Conservation (phyloP, 805 yeast genomes). For the Candida maltosa region DNA sequence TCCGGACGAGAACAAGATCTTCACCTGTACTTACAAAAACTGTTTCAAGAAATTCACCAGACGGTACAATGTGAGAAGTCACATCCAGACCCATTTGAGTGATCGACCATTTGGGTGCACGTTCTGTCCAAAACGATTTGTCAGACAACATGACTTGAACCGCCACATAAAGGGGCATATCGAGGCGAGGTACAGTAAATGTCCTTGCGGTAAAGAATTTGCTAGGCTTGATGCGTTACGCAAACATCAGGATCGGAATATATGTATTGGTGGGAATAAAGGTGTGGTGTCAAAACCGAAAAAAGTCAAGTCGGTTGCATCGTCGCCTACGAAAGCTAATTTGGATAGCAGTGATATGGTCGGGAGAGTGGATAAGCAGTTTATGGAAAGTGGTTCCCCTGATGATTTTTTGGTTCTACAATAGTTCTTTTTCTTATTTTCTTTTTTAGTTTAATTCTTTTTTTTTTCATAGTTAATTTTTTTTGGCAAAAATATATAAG, state of each 20-base stretch:
- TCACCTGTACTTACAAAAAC: slow-evolving; percentile 67
- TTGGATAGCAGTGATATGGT: not conserved
- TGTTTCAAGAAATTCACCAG: slow-evolving; percentile 86
- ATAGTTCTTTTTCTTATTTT: too few species aligned
- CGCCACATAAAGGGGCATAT: slow-evolving; percentile 87
- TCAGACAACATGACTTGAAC: slow-evolving; percentile 89
- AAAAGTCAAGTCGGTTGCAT: slow-evolving; percentile 6
- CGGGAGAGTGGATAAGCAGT: too few species aligned
- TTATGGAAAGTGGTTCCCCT: too few species aligned
- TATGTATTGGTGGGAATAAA: slow-evolving; percentile 68
- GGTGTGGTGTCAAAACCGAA: slow-evolving; percentile 22
- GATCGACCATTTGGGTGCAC: slow-evolving; percentile 89
- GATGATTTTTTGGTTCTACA: too few species aligned
- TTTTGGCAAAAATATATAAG: too few species aligned
- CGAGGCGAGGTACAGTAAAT: slow-evolving; percentile 60
- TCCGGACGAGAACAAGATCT: slow-evolving; percentile 68
- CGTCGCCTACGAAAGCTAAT: not conserved
- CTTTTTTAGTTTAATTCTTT: too few species aligned
- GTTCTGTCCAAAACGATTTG: slow-evolving; percentile 80
- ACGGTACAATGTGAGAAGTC: slow-evolving; percentile 89
- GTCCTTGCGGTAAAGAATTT: slow-evolving; percentile 94
- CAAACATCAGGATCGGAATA: slow-evolving; percentile 74
- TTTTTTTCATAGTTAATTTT: too few species aligned
- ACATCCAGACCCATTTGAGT: slow-evolving; percentile 92
- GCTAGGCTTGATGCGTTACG: slow-evolving; percentile 85